phyloP scores from a whole-genome alignment of 2,329 filamentous ascomycete genomes.

The Beauveria bassiana region DNA sequence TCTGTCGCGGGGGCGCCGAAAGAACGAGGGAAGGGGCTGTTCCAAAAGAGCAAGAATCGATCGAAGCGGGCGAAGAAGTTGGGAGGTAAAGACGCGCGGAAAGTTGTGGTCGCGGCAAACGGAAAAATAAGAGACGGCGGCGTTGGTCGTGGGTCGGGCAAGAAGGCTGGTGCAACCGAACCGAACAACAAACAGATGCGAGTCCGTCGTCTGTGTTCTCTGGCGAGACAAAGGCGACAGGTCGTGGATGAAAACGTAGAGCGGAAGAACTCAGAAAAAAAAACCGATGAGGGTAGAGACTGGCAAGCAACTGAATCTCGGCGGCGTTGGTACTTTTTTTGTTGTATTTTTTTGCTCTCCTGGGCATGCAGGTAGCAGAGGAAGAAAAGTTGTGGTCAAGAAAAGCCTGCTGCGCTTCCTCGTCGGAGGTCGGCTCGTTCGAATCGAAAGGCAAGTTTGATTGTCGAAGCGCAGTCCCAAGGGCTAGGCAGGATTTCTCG shows the following conservation, averaged over 20 bases:
- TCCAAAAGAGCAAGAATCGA: not conserved
- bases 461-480: conserved; percentile 4
- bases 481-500: not conserved
- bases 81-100: not conserved
- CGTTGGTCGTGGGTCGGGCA: conserved; percentile 1
- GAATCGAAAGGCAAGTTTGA: not conserved
- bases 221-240: not conserved
- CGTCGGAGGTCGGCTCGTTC: conserved; percentile 3
- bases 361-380: not conserved
- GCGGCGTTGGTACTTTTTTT: not conserved
- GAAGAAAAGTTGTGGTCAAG: conserved; percentile 3
- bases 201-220: not conserved
- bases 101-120: conserved; percentile 3
- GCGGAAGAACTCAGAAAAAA: not conserved
- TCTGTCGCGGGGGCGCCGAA: not conserved
- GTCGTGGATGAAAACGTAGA: not conserved
- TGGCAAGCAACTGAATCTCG: not conserved
- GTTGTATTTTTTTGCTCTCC: conserved; percentile 1
- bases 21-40: not conserved
- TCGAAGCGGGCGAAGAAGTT: not conserved
- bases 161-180: not conserved
- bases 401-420: conserved; percentile 5
- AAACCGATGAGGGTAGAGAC: not conserved
- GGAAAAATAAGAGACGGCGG: conserved; percentile 1
- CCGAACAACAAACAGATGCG: conserved; percentile 4